Evolutionary conservation across 352 stramenopile species (phyloP).

Genomic region (Phytophthora agathidicida): DNA sequence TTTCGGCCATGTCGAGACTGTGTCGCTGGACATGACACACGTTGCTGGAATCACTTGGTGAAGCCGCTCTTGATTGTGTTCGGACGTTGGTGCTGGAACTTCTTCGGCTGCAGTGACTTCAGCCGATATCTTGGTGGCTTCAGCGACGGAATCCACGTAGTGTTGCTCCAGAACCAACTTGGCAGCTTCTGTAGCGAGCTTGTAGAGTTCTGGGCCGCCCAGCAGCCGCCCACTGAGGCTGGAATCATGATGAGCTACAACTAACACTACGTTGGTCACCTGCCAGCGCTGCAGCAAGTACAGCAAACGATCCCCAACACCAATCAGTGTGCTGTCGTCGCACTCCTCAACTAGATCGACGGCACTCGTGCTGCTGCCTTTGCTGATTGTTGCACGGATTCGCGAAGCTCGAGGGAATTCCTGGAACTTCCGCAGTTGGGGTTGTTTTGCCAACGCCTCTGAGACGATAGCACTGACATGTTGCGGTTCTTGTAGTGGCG

Average conservation of each 20-base stretch:
- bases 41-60: slow-evolving; percentile 38
- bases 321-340: slow-evolving; percentile 56
- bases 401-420: slow-evolving; percentile 57
- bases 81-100: slow-evolving; percentile 3
- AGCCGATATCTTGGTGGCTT: slow-evolving; percentile 51
- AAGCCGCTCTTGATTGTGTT: slow-evolving; percentile 14
- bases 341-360: slow-evolving; percentile 58
- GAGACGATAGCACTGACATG: slow-evolving; percentile 21
- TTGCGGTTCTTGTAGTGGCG: slow-evolving; percentile 21
- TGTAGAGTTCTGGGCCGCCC: slow-evolving; percentile 71
- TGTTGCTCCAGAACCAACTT: slow-evolving; percentile 82
- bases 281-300: slow-evolving; percentile 87
- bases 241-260: slow-evolving; percentile 69
- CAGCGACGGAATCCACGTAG: slow-evolving; percentile 56
- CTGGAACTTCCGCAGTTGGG: slow-evolving; percentile 52
- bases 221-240: slow-evolving; percentile 64
- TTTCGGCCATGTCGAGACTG: slow-evolving; percentile 61
- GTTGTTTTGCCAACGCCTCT: slow-evolving; percentile 35
- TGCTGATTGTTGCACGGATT: slow-evolving; percentile 25
- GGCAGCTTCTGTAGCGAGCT: slow-evolving; percentile 65
- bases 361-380: slow-evolving; percentile 1
- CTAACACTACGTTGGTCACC: slow-evolving; percentile 70
- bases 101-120: slow-evolving; percentile 31
- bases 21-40: slow-evolving; percentile 63
- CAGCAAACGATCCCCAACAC: slow-evolving; percentile 74